Evolutionary conservation across 2,329 filamentous ascomycete genomes (phyloP).

Genomic region (Cladosporium sp.): DNA sequence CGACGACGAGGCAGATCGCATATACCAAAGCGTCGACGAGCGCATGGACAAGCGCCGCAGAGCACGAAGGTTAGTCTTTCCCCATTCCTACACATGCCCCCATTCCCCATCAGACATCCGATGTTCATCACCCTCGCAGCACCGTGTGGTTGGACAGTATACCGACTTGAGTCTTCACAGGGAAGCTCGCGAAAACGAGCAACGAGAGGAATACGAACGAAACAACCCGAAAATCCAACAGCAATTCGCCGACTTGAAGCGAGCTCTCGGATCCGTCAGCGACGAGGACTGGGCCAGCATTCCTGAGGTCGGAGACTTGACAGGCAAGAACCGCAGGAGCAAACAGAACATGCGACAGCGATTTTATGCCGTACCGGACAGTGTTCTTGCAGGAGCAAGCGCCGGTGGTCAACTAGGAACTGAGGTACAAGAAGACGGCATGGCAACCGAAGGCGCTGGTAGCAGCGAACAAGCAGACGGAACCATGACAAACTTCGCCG

Average conservation of each 20-base stretch:
- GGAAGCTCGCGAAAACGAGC: slow-evolving; percentile 89
- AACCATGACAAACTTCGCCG: slow-evolving; percentile 96
- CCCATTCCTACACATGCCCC: slow-evolving; percentile 20
- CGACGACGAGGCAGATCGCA: slow-evolving; percentile 94
- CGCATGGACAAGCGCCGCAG: slow-evolving; percentile 91
- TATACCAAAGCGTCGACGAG: slow-evolving; percentile 94
- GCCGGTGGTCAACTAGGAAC: slow-evolving; percentile 81
- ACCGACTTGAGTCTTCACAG: slow-evolving; percentile 73
- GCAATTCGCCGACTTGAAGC: slow-evolving; percentile 94
- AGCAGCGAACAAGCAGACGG: slow-evolving; percentile 65
- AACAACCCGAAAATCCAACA: slow-evolving; percentile 98
- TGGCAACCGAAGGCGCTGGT: slow-evolving; percentile 42
- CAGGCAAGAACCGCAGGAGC: slow-evolving; percentile 84
- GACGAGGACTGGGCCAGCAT: slow-evolving; percentile 97
- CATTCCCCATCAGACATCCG: slow-evolving; percentile 30
- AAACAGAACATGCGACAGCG: slow-evolving; percentile 78
- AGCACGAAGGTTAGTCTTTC: slow-evolving; percentile 74
- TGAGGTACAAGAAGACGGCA: slow-evolving; percentile 78
- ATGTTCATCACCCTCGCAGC: slow-evolving; percentile 41
- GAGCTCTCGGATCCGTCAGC: slow-evolving; percentile 81
- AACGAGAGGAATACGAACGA: slow-evolving; percentile 91
- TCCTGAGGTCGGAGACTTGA: slow-evolving; percentile 94
- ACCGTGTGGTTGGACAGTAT: slow-evolving; percentile 70
- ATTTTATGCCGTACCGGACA: slow-evolving; percentile 97
- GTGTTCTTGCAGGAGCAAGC: slow-evolving; percentile 83